phyloP scores from a whole-genome alignment of 23 red algal species.

The Gracilaria gracilis region DNA sequence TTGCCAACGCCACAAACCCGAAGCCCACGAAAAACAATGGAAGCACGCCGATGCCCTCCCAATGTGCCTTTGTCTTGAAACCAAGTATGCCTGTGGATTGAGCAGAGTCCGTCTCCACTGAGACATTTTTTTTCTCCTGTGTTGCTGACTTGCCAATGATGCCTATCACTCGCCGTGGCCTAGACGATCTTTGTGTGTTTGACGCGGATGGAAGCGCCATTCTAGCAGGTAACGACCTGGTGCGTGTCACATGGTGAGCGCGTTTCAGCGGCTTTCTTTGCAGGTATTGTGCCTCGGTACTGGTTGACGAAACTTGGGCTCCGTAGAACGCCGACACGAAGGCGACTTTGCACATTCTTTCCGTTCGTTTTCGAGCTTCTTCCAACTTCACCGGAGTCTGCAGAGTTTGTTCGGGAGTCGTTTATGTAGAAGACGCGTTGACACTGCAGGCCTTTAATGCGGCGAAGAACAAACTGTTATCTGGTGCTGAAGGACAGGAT shows the following conservation, averaged over 20 bases:
- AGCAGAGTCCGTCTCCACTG: neutral
- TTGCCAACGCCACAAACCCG: slow-evolving; percentile 59
- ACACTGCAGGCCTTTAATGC: neutral
- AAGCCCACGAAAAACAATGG: slow-evolving; percentile 71
- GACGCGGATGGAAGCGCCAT: neutral
- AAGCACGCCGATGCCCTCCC: slow-evolving; percentile 79
- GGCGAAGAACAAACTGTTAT: neutral
- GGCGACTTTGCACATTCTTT: neutral
- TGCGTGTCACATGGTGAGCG: neutral
- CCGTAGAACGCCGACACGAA: slow-evolving; percentile 24
- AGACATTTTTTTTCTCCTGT: neutral
- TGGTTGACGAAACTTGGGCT: neutral
- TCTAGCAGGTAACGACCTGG: neutral
- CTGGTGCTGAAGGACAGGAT: neutral
- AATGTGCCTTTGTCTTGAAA: slow-evolving; percentile 63
- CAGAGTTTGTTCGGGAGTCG: too few species aligned
- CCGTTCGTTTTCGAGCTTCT: too few species aligned
- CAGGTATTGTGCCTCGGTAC: neutral
- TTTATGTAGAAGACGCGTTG: neutral
- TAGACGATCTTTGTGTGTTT: neutral
- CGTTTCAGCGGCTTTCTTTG: neutral
- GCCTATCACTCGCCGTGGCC: slow-evolving; percentile 31
- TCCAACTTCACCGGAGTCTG: too few species aligned
- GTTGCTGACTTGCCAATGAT: slow-evolving; percentile 19
- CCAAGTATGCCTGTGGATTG: slow-evolving; percentile 47